Evolutionary conservation across 2,329 filamentous ascomycete genomes (phyloP), one percentile per base, ranked within the genome.

Genomic region (Elsinoe necatrix): DNA sequence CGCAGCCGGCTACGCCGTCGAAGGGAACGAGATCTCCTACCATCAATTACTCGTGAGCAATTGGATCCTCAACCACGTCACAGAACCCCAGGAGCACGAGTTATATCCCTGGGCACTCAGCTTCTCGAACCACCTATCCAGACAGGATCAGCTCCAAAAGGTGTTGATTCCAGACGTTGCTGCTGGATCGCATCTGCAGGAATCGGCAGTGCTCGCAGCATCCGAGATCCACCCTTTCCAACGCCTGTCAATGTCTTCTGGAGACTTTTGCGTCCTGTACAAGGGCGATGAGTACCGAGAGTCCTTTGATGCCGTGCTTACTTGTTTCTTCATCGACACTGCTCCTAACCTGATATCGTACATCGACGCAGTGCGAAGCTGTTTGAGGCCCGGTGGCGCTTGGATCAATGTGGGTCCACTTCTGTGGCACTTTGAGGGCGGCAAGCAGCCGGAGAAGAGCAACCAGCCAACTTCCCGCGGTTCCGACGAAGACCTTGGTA

Each of bases 271-370:
- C 57, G 85, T 89, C n/a, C 71, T 91, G 0, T 98, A 98, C 69
- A 80, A 78, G 23, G 77, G 84, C 58, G 75, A 80, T 1, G 78
- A 80, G 0, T 81, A 87, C 63, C 70, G 73, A 7, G 78, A 77
- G 0, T 65, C 70, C 0, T 97, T 90, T 69, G 85, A 96, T 65
- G 90, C 86, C 1, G 89, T 97, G 1, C 84, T 88, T 0, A 89
- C 87, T 2, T 87, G 95, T 9, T 98, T 97, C 74, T 98, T 98
- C 74, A 85, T 98, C 58, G 95, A 98, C 69, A 98, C 93, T 1
- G 93, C 93, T 1, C 91, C 92, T 1, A 97, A 98, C 68, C 69
- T 96, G 29, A 86, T 97, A 55, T 82, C 86, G 1, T 98, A 98
- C 67, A 81, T 98, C 31, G 84, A 95, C 67, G 85, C 90, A 1